These are phyloP conservation scores for Periconia macrospinosa DNA, from an alignment of 2,329 filamentous ascomycete species.

Conservation along the genomic window DNA sequence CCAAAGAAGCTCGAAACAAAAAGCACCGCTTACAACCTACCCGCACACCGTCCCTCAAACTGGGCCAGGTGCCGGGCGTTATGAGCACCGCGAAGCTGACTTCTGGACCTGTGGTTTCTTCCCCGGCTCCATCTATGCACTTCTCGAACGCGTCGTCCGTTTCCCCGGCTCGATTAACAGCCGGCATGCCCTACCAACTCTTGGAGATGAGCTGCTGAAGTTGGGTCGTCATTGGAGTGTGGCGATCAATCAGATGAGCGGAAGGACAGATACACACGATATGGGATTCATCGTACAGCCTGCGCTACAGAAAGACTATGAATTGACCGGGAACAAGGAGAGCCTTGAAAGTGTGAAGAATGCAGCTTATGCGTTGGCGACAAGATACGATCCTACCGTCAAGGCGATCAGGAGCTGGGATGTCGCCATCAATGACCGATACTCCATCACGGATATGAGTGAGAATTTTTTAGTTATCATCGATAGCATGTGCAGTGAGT, in stretches of 20 bases:
- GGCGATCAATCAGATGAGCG: conserved; percentile 36
- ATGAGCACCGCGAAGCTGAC: conserved; percentile 39
- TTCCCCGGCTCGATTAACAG: conserved; percentile 29
- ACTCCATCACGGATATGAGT: conserved; percentile 39
- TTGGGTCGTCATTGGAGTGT: conserved; percentile 36
- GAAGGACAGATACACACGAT: conserved; percentile 56
- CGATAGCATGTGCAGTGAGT: conserved; percentile 46
- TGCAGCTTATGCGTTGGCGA: conserved; percentile 50
- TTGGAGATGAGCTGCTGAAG: conserved; percentile 26
- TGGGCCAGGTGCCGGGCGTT: conserved; percentile 24
- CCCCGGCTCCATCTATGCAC: conserved; percentile 36
- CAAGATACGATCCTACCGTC: conserved; percentile 45
- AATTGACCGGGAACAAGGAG: conserved; percentile 46
- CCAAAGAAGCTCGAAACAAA: conserved; percentile 26
- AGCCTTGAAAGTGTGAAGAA: conserved; percentile 47
- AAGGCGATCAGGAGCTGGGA: conserved; percentile 56
- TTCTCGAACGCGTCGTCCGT: conserved; percentile 34
- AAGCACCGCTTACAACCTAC: conserved; percentile 31
- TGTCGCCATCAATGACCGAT: conserved; percentile 40
- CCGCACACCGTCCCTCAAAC: conserved; percentile 38
- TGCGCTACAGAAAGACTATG: conserved; percentile 51
- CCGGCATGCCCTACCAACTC: conserved; percentile 17
- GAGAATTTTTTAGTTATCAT: conserved; percentile 48
- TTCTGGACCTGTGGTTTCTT: conserved; percentile 44
- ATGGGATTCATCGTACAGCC: conserved; percentile 59